These are phyloP conservation scores for Neurospora sp. DNA, from an alignment of 495 filamentous ascomycete species.

Conservation along the genomic window DNA sequence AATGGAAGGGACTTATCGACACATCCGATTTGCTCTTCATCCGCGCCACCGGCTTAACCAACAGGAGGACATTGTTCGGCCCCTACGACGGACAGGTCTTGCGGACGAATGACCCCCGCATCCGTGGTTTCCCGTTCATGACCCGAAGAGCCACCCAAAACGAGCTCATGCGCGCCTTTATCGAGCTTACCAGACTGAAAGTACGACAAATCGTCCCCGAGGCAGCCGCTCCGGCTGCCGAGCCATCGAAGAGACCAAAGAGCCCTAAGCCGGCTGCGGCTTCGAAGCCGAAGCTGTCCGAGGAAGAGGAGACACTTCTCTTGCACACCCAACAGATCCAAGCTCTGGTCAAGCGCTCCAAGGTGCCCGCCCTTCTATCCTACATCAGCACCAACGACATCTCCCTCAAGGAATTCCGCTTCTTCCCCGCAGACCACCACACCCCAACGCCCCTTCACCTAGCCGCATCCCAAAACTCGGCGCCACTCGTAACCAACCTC, in stretches of 20 bases:
- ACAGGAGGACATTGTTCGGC: slow-evolving; percentile 75
- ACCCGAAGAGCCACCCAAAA: slow-evolving; percentile 89
- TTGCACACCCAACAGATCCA: slow-evolving; percentile 82
- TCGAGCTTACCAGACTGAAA: slow-evolving; percentile 85
- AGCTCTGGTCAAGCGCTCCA: slow-evolving; percentile 80
- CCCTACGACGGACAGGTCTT: slow-evolving; percentile 83
- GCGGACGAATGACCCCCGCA: slow-evolving; percentile 67
- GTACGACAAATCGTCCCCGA: slow-evolving; percentile 53
- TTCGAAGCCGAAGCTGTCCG: slow-evolving; percentile 46
- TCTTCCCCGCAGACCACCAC: slow-evolving; percentile 67
- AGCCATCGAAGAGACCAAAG: slow-evolving; percentile 21
- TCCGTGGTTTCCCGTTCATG: slow-evolving; percentile 86
- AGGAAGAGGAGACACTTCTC: slow-evolving; percentile 69
- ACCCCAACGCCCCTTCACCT: slow-evolving; percentile 80
- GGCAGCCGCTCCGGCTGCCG: slow-evolving; percentile 39
- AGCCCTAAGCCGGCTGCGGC: not conserved
- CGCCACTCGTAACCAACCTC: slow-evolving; percentile 63
- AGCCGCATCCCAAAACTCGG: slow-evolving; percentile 64
- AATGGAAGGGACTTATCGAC: slow-evolving; percentile 79
- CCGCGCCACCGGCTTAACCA: slow-evolving; percentile 77
- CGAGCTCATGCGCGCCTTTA: slow-evolving; percentile 86
- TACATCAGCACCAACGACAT: slow-evolving; percentile 73
- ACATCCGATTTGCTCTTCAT: slow-evolving; percentile 76
- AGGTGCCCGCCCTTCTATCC: slow-evolving; percentile 73
- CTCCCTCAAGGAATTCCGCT: slow-evolving; percentile 58